These are phyloP conservation scores for Elymus sibiricus DNA, from an alignment of 176 grass and related monocot genomes.

Conservation along the genomic window DNA sequence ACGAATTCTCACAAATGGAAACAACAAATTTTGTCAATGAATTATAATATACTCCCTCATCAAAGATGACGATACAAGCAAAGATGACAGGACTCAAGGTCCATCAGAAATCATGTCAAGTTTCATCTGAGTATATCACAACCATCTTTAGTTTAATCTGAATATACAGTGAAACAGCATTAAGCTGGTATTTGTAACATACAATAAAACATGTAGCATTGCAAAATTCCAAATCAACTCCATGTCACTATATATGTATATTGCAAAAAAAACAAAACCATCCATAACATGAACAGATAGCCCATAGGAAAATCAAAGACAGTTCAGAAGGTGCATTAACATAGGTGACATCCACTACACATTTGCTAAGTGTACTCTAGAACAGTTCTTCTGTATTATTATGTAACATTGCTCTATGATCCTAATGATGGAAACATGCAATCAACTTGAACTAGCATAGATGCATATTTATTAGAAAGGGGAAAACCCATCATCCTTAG, in stretches of 20 bases:
- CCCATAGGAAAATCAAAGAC: neutral
- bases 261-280: no score
- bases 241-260: neutral
- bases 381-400: neutral
- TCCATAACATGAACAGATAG: neutral
- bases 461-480: neutral
- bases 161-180: neutral
- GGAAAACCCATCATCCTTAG: neutral
- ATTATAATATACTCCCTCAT: neutral
- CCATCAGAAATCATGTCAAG: neutral
- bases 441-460: neutral
- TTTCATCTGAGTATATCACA: neutral
- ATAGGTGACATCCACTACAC: neutral
- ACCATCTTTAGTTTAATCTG: neutral
- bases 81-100: neutral
- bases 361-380: neutral
- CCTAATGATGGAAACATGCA: neutral
- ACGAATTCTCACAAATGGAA: neutral
- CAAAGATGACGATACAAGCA: no score
- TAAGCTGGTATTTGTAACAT: neutral
- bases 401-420: neutral
- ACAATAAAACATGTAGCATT: neutral
- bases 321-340: neutral
- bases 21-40: neutral
- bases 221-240: neutral